Evolutionary conservation across 2,329 filamentous ascomycete genomes (phyloP).

Genomic region (Verticillium nonalfalfae): DNA sequence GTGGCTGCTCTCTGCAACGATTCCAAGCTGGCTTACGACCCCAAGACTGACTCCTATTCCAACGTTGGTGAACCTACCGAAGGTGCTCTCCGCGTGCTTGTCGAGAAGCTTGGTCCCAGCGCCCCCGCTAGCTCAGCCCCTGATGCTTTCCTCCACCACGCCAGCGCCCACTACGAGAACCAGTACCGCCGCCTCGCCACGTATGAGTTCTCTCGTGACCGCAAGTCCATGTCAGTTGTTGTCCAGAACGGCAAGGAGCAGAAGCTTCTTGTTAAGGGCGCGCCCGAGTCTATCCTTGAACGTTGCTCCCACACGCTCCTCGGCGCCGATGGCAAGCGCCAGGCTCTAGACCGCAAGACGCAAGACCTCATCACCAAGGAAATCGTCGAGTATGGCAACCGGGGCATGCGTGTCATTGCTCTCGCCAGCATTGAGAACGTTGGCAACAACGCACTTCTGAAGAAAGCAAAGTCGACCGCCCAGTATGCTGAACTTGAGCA

Average conservation of each 20-base stretch:
- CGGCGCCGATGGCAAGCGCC: slow-evolving; percentile 72
- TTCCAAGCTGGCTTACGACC: slow-evolving; percentile 74
- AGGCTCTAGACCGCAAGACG: slow-evolving; percentile 64
- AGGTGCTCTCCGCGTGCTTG: slow-evolving; percentile 82
- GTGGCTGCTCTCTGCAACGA: slow-evolving; percentile 83
- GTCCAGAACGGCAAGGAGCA: slow-evolving; percentile 64
- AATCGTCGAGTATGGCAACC: slow-evolving; percentile 84
- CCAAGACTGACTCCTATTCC: slow-evolving; percentile 65
- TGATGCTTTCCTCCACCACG: slow-evolving; percentile 68
- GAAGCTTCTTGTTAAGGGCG: slow-evolving; percentile 91
- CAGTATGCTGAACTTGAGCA: slow-evolving; percentile 88
- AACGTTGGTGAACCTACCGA: slow-evolving; percentile 94
- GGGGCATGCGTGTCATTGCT: slow-evolving; percentile 89
- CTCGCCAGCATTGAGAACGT: slow-evolving; percentile 79
- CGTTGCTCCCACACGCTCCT: slow-evolving; percentile 79
- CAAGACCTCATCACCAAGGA: slow-evolving; percentile 67
- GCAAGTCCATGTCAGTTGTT: slow-evolving; percentile 98
- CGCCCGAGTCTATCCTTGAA: slow-evolving; percentile 89
- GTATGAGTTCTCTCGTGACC: slow-evolving; percentile 94
- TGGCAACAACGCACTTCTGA: slow-evolving; percentile 60
- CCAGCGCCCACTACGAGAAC: slow-evolving; percentile 79
- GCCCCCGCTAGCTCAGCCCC: slow-evolving; percentile 47
- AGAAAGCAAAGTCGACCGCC: slow-evolving; percentile 70
- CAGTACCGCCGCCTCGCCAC: slow-evolving; percentile 71
- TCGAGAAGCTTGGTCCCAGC: slow-evolving; percentile 88